Evolutionary conservation across 805 yeast genomes (phyloP).

Genomic region (Alloascoidea hylecoeti): DNA sequence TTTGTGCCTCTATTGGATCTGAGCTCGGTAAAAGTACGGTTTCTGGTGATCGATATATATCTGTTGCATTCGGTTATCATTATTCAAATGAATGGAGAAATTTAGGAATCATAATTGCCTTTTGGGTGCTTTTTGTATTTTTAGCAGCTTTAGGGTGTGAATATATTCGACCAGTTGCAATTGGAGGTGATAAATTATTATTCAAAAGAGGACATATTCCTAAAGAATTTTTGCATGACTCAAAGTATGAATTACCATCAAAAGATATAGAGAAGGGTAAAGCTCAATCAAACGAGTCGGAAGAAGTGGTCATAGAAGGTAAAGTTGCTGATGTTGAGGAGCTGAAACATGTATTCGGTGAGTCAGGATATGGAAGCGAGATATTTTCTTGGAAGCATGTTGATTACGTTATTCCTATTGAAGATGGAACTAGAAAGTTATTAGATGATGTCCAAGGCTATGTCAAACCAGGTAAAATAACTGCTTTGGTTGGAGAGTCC

Average conservation of each 20-base stretch:
- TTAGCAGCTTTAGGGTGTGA: conserved; percentile 18
- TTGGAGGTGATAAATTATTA: conserved; percentile 6
- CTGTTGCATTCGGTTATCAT: conserved; percentile 30
- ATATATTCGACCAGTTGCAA: conserved; percentile 13
- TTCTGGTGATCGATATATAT: conserved; percentile 44
- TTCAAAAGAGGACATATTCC: conserved; percentile 21
- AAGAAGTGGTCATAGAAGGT: too few species aligned
- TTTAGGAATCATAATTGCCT: conserved; percentile 51
- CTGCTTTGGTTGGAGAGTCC: conserved; percentile 48
- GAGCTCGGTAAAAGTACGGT: conserved; percentile 47
- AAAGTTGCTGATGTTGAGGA: conserved; percentile 14
- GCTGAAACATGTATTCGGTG: conserved; percentile 13
- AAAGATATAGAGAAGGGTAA: conserved; percentile 22
- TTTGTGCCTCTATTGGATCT: conserved; percentile 53
- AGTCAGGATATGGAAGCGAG: too few species aligned
- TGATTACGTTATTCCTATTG: conserved; percentile 35
- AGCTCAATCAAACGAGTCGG: conserved; percentile 6
- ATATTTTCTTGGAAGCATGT: conserved; percentile 51
- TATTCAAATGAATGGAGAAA: conserved; percentile 68
- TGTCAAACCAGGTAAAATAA: conserved; percentile 69
- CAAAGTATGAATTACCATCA: conserved; percentile 16
- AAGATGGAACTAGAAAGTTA: conserved; percentile 18
- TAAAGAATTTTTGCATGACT: conserved; percentile 16
- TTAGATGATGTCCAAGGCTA: conserved; percentile 48
- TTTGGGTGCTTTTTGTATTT: conserved; percentile 21